Evolutionary conservation across 331 rosid species (phyloP).

Genomic region (Quercus lobata): DNA sequence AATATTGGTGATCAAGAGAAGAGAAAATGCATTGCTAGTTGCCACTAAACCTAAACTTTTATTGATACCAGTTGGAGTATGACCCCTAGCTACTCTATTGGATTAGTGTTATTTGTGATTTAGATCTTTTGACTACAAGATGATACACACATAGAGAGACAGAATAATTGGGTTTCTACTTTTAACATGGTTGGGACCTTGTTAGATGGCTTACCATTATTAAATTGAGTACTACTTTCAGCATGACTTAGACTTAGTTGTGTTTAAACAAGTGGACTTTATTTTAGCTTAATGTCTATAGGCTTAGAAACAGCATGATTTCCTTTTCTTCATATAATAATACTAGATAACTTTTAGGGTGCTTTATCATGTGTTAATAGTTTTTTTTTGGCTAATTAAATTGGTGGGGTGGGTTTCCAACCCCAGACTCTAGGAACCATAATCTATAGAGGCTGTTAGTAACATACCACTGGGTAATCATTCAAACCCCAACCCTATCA

Average conservation of each 20-base stretch:
- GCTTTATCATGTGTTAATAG: not conserved
- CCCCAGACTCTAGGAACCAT: too few relatives aligned
- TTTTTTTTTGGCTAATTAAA: too few relatives aligned
- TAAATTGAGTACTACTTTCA: not conserved
- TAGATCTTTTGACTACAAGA: not conserved
- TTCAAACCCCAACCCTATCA: too few relatives aligned
- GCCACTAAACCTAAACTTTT: not conserved
- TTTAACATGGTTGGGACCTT: not conserved
- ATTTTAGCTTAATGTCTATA: too few relatives aligned
- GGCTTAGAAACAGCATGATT: not conserved
- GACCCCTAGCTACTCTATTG: not conserved
- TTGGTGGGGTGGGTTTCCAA: too few relatives aligned
- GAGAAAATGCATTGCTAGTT: not conserved
- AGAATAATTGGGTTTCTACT: not conserved
- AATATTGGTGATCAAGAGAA: not conserved
- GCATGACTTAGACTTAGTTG: not conserved
- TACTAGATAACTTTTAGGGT: not conserved
- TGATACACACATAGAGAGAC: not conserved
- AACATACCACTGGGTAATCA: too few relatives aligned
- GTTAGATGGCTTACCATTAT: not conserved
- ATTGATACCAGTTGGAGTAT: not conserved
- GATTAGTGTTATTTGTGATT: not conserved
- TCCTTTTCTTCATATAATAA: not conserved
- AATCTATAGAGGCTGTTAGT: too few relatives aligned
- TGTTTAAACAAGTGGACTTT: not conserved